Conservation (phyloP, 2,329 filamentous ascomycete genomes). For the Myriosclerotinia duriaeana region DNA sequence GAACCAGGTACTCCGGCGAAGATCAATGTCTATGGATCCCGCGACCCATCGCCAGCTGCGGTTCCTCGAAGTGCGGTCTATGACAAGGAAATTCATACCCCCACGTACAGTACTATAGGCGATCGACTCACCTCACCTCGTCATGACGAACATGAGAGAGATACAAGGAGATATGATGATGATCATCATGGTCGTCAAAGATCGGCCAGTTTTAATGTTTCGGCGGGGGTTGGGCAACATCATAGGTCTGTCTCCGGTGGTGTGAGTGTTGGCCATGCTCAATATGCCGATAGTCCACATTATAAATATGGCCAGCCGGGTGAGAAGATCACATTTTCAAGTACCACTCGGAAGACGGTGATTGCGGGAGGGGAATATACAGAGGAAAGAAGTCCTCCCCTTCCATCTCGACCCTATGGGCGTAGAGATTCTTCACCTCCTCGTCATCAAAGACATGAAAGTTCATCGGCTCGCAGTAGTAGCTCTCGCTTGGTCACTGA, state of each 20-base stretch:
- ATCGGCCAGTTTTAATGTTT: slow-evolving; percentile 36
- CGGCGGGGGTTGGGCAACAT: slow-evolving; percentile 26
- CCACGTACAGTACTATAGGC: slow-evolving; percentile 6
- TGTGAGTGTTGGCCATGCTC: slow-evolving; percentile 32
- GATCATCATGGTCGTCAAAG: slow-evolving; percentile 29
- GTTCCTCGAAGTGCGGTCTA: slow-evolving; percentile 8
- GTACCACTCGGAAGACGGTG: slow-evolving; percentile 30
- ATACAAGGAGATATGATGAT: slow-evolving; percentile 31
- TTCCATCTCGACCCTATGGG: slow-evolving; percentile 26
- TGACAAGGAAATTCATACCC: slow-evolving; percentile 9
- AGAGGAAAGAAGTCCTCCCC: slow-evolving; percentile 26
- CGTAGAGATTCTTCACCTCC: slow-evolving; percentile 16
- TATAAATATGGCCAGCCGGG: slow-evolving; percentile 45
- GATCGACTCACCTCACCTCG: slow-evolving; percentile 12
- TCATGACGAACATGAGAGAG: slow-evolving; percentile 22
- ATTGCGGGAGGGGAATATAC: slow-evolving; percentile 25
- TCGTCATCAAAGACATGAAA: slow-evolving; percentile 21
- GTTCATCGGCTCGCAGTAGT: slow-evolving; percentile 25
- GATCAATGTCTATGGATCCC: slow-evolving; percentile 22
- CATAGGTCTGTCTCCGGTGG: slow-evolving; percentile 33
- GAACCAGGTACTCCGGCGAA: slow-evolving; percentile 14
- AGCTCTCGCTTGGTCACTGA: slow-evolving; percentile 28
- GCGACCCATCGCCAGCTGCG: slow-evolving; percentile 5
- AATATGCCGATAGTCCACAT: slow-evolving; percentile 39
- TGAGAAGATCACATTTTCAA: slow-evolving; percentile 42